These are phyloP conservation scores for Allomyces javanicus DNA, from an alignment of 192 early-diverging fungal species.

Conservation along the genomic window DNA sequence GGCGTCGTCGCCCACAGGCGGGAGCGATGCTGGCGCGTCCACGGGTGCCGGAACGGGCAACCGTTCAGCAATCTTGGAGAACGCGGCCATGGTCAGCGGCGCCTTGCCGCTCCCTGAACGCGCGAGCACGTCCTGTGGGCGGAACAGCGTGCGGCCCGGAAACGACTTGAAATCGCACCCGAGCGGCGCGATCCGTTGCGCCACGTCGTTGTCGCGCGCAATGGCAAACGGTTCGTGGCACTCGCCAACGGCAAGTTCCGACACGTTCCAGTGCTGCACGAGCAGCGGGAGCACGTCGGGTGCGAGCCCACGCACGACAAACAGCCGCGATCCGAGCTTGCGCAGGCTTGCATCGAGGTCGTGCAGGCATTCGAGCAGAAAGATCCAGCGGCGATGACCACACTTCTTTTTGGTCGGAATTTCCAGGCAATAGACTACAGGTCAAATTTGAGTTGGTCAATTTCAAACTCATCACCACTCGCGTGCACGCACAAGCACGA, in stretches of 20 bases:
- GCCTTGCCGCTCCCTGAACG: slow-evolving; percentile 4
- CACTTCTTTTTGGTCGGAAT: background rate
- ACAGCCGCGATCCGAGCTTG: slow-evolving; percentile 6
- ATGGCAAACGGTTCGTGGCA: background rate
- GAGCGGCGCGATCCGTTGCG: background rate
- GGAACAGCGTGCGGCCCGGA: slow-evolving; percentile 11
- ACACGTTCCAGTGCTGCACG: slow-evolving; percentile 1
- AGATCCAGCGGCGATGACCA: background rate
- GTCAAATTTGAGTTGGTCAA: background rate
- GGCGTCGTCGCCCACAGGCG: background rate
- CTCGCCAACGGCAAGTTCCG: slow-evolving; percentile 2
- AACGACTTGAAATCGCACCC: background rate
- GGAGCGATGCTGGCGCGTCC: background rate
- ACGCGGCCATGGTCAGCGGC: slow-evolving; percentile 3
- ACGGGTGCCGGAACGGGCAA: background rate
- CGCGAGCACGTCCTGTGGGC: slow-evolving; percentile 3
- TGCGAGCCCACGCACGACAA: slow-evolving; percentile 10
- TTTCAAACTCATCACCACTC: background rate
- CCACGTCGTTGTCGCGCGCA: background rate
- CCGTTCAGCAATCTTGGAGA: background rate
- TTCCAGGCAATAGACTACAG: slow-evolving; percentile 1
- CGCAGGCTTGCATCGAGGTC: slow-evolving; percentile 2
- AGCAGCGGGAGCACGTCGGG: slow-evolving; percentile 2
- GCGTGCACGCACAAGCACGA: background rate
- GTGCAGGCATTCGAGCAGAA: slow-evolving; percentile 8